A percentile compares a stretch with the other conserved stretches of the same genome.
phyloP scores from a whole-genome alignment of 306 rosid species.

The Prunus dulcis region DNA sequence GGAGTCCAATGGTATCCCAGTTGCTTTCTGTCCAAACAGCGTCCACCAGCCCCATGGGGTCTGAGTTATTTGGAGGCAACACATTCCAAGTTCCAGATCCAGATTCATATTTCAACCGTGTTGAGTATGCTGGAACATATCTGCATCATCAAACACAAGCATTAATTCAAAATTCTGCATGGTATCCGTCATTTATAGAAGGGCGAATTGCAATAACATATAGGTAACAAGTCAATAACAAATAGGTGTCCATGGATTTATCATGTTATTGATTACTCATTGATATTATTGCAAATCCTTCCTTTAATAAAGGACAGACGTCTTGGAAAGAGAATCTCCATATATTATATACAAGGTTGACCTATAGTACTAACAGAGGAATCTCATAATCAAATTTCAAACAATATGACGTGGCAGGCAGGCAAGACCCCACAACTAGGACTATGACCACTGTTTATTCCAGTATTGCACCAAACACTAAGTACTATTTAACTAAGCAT shows the following conservation, averaged over 20 bases:
- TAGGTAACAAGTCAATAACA: no score
- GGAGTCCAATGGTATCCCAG: conserved; percentile 77
- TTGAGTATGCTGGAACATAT: conserved; percentile 93
- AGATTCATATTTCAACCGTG: conserved; percentile 63
- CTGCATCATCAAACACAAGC: conserved; percentile 39
- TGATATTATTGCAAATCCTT: no score
- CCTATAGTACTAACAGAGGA: background rate
- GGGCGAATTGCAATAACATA: no score
- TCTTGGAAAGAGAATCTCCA: no score
- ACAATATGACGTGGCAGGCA: background rate
- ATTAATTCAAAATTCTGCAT: background rate
- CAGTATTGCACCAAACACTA: background rate
- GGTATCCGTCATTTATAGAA: no score
- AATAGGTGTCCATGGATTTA: no score
- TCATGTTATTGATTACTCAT: no score
- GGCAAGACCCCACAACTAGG: background rate
- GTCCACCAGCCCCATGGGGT: conserved; percentile 64
- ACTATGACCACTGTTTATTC: background rate
- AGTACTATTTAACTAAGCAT: background rate
- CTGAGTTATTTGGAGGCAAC: conserved; percentile 71
- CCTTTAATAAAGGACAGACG: no score
- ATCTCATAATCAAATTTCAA: background rate
- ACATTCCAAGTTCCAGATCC: conserved; percentile 76
- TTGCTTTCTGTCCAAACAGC: conserved; percentile 96
- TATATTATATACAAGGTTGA: background rate